Percentiles rank a stretch among this genome's conserved stretches.
Conservation (phyloP, 2,329 filamentous ascomycete species). For the Paecilomyces sp. region DNA sequence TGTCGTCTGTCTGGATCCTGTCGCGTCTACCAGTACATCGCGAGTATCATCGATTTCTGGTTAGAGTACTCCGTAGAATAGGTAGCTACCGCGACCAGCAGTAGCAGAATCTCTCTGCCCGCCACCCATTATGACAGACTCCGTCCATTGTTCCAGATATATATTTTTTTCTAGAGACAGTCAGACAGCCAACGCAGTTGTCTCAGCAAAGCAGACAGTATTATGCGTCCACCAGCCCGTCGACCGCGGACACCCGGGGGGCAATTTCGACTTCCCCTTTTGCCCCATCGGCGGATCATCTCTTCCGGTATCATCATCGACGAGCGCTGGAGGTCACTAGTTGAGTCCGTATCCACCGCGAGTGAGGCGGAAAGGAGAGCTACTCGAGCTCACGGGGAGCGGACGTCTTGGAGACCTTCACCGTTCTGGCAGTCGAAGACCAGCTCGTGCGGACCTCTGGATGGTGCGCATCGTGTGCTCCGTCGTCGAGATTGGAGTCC, state of each 20-base stretch:
- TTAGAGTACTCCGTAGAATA: too few species aligned
- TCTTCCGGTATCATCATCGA: background rate
- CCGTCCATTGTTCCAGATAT: too few species aligned
- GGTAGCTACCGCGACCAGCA: background rate
- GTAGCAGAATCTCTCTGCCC: background rate
- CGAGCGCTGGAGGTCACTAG: background rate
- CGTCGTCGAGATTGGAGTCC: background rate
- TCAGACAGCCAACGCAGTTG: too few species aligned
- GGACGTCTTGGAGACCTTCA: background rate
- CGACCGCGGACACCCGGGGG: background rate
- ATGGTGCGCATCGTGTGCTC: background rate
- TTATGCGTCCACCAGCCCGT: background rate
- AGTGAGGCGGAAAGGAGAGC: background rate
- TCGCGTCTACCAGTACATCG: background rate
- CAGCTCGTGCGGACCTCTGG: background rate
- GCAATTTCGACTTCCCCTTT: background rate
- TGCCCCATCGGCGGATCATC: background rate
- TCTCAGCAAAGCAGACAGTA: too few species aligned
- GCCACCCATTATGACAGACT: too few species aligned
- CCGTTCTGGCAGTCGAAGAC: background rate
- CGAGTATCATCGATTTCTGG: background rate
- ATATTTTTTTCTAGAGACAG: too few species aligned
- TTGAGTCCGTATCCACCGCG: background rate
- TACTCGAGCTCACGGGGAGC: background rate
- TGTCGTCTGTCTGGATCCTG: background rate